phyloP scores from a whole-genome alignment of 2,329 filamentous ascomycete genomes.

The Fusarium sp. region DNA sequence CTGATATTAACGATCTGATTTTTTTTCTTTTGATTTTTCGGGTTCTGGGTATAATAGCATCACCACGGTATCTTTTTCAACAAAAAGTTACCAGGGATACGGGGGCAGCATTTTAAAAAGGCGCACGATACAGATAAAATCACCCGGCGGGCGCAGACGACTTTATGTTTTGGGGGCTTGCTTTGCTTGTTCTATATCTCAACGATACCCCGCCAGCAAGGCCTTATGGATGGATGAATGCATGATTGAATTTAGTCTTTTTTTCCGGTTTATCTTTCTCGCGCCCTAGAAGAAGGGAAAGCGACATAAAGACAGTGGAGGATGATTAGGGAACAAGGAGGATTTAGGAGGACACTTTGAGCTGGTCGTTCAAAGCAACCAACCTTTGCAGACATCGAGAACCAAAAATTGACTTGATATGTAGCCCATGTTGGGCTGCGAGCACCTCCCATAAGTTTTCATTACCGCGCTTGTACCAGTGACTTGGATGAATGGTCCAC shows the following conservation, averaged over 20 bases:
- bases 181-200: slow-evolving; percentile 55
- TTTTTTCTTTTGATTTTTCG: slow-evolving; percentile 20
- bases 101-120: slow-evolving; percentile 44
- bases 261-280: slow-evolving; percentile 5
- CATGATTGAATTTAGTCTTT: slow-evolving; percentile 40
- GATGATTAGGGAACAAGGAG: not conserved
- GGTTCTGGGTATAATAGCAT: slow-evolving; percentile 45
- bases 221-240: slow-evolving; percentile 49
- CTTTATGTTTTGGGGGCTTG: slow-evolving; percentile 49
- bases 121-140: slow-evolving; percentile 44
- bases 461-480: not conserved
- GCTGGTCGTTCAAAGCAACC: slow-evolving; percentile 2
- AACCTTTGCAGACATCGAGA: slow-evolving; percentile 5
- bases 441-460: not conserved
- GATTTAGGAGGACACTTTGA: slow-evolving; percentile 9
- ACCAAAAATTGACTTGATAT: slow-evolving; percentile 31
- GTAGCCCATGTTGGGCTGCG: slow-evolving; percentile 36
- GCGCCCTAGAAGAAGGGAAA: slow-evolving; percentile 5
- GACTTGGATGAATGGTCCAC: slow-evolving; percentile 3
- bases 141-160: slow-evolving; percentile 48
- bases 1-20: slow-evolving; percentile 24
- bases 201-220: slow-evolving; percentile 55
- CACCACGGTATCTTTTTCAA: slow-evolving; percentile 56
- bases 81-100: slow-evolving; percentile 55
- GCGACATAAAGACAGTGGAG: slow-evolving; percentile 11